Conservation (phyloP, 306 rosid species). For the Heteromeles arbutifolia region DNA sequence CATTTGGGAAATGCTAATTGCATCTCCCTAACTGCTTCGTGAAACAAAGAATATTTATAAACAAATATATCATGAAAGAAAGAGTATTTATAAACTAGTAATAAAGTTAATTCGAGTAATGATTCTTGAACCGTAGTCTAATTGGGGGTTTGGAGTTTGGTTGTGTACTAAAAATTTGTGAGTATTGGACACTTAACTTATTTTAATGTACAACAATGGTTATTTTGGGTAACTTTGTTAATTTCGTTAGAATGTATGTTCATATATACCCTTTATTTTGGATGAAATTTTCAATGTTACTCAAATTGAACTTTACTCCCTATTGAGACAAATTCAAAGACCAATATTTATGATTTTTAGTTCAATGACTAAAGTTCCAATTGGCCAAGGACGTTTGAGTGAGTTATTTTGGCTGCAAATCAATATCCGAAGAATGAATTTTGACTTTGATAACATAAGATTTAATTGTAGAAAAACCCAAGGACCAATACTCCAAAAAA, state of each 20-base stretch:
- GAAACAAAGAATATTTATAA: neutral
- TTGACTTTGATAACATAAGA: too few species aligned
- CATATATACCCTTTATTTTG: neutral
- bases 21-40: neutral
- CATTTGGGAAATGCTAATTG: neutral
- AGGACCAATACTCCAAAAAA: neutral
- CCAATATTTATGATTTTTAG: neutral
- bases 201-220: neutral
- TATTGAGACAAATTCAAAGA: neutral
- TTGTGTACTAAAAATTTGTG: too few species aligned
- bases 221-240: neutral
- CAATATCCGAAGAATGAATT: too few species aligned
- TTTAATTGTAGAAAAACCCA: too few species aligned
- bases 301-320: neutral
- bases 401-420: too few species aligned
- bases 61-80: neutral
- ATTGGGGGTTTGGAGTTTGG: too few species aligned
- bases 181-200: neutral
- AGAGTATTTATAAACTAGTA: neutral
- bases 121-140: neutral
- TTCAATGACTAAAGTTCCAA: neutral
- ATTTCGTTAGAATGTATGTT: too few species aligned
- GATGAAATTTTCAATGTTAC: too few species aligned
- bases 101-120: neutral
- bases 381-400: neutral